Percentiles rank a stretch among this genome's conserved stretches.
Evolutionary conservation across 2,329 filamentous ascomycete species (phyloP).

Genomic region (Penicillium verrucosum): DNA sequence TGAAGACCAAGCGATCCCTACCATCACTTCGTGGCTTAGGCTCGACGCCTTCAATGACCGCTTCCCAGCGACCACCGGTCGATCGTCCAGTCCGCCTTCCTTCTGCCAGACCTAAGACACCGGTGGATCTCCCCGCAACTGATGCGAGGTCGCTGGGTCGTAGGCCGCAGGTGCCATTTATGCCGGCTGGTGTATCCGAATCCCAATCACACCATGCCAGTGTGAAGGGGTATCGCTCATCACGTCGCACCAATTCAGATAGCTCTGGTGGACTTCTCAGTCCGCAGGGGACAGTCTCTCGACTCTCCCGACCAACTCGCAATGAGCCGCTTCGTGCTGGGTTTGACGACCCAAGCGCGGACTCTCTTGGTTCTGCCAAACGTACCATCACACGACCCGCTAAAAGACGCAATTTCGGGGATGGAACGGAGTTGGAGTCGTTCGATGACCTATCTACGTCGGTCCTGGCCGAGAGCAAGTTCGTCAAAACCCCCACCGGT

Average conservation of each 20-base stretch:
- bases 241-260: constrained; percentile 82
- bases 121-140: constrained; percentile 56
- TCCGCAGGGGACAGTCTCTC: constrained; percentile 41
- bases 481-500: constrained; percentile 72
- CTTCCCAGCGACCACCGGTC: constrained; percentile 39
- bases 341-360: constrained; percentile 48
- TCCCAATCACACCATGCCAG: constrained; percentile 75
- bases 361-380: constrained; percentile 55
- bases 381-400: constrained; percentile 72
- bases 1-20: constrained; percentile 60
- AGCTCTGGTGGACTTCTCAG: constrained; percentile 51
- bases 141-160: constrained; percentile 46
- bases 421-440: constrained; percentile 84
- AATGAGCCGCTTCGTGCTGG: constrained; percentile 50
- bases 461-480: constrained; percentile 73
- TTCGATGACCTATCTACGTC: constrained; percentile 96
- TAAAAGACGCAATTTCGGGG: constrained; percentile 72
- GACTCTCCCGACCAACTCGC: constrained; percentile 41
- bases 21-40: constrained; percentile 53
- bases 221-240: constrained; percentile 66
- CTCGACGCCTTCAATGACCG: constrained; percentile 28
- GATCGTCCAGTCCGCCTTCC: constrained; percentile 34
- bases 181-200: constrained; percentile 71
- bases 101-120: constrained; percentile 62
- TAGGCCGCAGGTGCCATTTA: constrained; percentile 67